Base-by-base conservation (phyloP, 139 green algal genomes). In the Chlamydomonas sphaeroides region DNA sequence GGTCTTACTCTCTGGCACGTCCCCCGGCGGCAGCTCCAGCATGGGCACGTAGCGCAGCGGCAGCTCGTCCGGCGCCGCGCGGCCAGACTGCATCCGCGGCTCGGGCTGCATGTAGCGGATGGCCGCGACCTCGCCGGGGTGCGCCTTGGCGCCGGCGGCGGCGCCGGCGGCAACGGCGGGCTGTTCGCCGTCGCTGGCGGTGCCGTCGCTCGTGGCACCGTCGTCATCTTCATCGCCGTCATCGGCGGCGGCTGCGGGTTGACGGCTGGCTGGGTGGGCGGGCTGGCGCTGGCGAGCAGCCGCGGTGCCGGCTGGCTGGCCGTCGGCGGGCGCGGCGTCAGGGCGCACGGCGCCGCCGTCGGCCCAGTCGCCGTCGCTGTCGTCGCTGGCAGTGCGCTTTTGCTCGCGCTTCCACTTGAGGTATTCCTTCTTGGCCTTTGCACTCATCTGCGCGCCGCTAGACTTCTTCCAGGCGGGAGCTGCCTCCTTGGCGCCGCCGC, bases 351-450 rank as follows among this genome's bases (percentile, higher is more conserved):
- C 51, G 2, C 15, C 33, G 28, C 62, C 36, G 28, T 32, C n/a
- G 21, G 18, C 51, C 70, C 74, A 80, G 74, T 41, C 72, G 36
- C 45, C 23, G 41, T 71, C 66, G 1, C 62, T 51, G 36, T 76
- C 76, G 70, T 82, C 66, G 38, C 74, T 66, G 18, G 39, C 80
- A 56, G 49, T 76, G 3, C 73, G 32, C 80, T 87, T 88, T 36
- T 83, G 74, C 33, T 80, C 65, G 1, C 87, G 74, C 70, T 91
- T 91, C 83, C 79, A 88, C 48, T 88, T 62, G 0, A 90, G 79
- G 72, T 89, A 86, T 56, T 86, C 72, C 48, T 88, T 91, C 41
- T 91, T 91, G 17, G 84, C 59, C n/a, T 84, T 88, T 3, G 65
- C 84, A 39, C 87, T 91, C 25, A 85, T 69, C 26, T 33, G 72